These are phyloP conservation scores for Cladophialophora chaetospira DNA, from an alignment of 2,329 filamentous ascomycete species.

Conservation along the genomic window DNA sequence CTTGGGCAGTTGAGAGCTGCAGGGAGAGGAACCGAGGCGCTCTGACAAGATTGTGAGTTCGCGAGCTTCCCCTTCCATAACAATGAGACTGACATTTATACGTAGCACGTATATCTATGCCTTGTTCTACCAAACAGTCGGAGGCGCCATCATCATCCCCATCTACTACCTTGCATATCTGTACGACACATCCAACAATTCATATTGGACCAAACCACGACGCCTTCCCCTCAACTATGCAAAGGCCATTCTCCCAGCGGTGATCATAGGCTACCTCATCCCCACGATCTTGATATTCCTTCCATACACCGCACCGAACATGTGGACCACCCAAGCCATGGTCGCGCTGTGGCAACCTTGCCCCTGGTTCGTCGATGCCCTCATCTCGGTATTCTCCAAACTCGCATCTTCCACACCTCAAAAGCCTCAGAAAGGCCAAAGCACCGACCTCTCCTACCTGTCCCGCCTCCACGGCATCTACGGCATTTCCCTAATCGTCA, in stretches of 20 bases:
- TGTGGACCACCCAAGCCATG: conserved; percentile 25
- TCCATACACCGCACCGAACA: conserved; percentile 22
- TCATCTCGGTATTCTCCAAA: conserved; percentile 25
- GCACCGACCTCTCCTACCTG: conserved; percentile 20
- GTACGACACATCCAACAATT: conserved; percentile 17
- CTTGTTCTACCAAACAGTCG: conserved; percentile 27
- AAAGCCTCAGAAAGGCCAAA: background rate
- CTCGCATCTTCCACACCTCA: background rate
- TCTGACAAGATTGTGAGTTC: conserved; percentile 23
- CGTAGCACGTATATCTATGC: conserved; percentile 23
- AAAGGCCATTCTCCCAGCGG: conserved; percentile 32
- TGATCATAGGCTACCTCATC: conserved; percentile 33
- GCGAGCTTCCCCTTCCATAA: background rate
- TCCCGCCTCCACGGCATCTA: conserved; percentile 16
- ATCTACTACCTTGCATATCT: conserved; percentile 33
- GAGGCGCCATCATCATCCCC: conserved; percentile 32
- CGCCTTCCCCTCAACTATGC: conserved; percentile 28
- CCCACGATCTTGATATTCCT: conserved; percentile 35
- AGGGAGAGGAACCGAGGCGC: conserved; percentile 18
- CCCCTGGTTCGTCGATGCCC: conserved; percentile 30
- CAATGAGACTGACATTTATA: background rate
- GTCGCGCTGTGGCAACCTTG: conserved; percentile 34
- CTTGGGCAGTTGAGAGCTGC: conserved; percentile 22
- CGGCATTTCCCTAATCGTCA: conserved; percentile 13
- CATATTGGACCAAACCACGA: conserved; percentile 27